Conservation (phyloP, 169 alveolate species). For the Blepharisma undulans region DNA sequence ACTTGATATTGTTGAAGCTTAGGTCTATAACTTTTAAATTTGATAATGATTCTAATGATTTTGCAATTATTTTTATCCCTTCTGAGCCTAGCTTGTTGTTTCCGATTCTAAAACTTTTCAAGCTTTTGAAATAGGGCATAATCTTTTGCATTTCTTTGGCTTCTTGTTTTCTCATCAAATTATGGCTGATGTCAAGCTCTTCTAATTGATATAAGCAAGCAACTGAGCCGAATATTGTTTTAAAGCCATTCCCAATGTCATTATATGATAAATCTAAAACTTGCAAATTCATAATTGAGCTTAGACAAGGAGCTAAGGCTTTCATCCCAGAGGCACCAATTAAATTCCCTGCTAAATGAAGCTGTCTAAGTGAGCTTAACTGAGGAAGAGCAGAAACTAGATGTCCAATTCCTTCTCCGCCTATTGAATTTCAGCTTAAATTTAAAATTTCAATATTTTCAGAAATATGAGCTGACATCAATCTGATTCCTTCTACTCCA, state of each 20-base stretch:
- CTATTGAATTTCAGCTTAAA: background rate
- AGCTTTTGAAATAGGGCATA: background rate
- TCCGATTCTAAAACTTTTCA: background rate
- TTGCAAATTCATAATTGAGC: background rate
- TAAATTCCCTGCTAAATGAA: background rate
- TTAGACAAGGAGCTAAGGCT: background rate
- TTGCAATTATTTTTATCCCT: background rate
- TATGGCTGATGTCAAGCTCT: background rate
- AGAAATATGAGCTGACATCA: background rate
- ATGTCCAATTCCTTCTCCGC: background rate
- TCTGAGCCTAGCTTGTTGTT: background rate
- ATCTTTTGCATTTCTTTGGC: background rate
- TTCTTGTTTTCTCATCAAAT: background rate
- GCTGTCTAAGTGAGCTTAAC: background rate
- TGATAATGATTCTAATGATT: background rate
- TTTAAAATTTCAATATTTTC: background rate
- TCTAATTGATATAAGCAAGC: background rate
- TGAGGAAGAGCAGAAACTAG: background rate
- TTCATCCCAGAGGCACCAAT: background rate
- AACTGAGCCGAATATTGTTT: background rate
- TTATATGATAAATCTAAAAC: background rate
- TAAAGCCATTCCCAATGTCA: background rate
- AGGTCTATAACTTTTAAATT: background rate
- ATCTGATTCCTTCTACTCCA: background rate
- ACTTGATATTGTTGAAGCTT: background rate